These are phyloP conservation scores for Aspergillus incahuasiensis DNA, from an alignment of 495 filamentous ascomycete species.

Conservation along the genomic window DNA sequence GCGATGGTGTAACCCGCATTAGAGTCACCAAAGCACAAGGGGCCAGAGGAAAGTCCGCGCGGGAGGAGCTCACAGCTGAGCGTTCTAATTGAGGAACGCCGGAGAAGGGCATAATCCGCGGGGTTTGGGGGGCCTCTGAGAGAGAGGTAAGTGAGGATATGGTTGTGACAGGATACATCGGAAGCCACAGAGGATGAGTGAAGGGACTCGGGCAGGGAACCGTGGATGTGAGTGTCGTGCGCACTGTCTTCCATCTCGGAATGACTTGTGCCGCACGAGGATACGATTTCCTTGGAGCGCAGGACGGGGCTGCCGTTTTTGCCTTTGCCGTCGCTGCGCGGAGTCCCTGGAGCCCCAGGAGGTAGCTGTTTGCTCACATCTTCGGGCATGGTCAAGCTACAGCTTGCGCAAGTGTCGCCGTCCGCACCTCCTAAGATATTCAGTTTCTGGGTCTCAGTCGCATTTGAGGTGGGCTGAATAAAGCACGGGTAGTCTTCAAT, in stretches of 20 bases:
- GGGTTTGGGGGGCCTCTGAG: constrained; percentile 74
- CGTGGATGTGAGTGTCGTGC: constrained; percentile 32
- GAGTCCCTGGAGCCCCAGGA: constrained; percentile 46
- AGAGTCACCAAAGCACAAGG: constrained; percentile 82
- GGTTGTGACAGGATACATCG: constrained; percentile 59
- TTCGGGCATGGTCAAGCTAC: constrained; percentile 51
- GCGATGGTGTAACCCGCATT: constrained; percentile 84
- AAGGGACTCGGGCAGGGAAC: constrained; percentile 41
- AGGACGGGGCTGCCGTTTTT: constrained; percentile 55
- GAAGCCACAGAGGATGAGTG: constrained; percentile 44
- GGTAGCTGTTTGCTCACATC: constrained; percentile 52
- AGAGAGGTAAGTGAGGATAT: constrained; percentile 82
- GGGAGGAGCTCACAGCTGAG: constrained; percentile 83
- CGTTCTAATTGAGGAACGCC: constrained; percentile 80
- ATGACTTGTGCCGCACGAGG: constrained; percentile 41
- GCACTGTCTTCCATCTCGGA: constrained; percentile 36
- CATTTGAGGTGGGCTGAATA: constrained; percentile 26
- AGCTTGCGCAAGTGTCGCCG: constrained; percentile 55
- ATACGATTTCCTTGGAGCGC: constrained; percentile 48
- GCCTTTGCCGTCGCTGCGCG: constrained; percentile 45
- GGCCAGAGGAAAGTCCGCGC: constrained; percentile 66
- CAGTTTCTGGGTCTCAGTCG: constrained; percentile 30
- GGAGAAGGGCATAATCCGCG: constrained; percentile 74
- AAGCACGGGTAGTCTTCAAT: constrained; percentile 47
- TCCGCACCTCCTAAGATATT: constrained; percentile 34